phyloP scores from a whole-genome alignment of 345 rosid genomes.

The Citrus inodora region DNA sequence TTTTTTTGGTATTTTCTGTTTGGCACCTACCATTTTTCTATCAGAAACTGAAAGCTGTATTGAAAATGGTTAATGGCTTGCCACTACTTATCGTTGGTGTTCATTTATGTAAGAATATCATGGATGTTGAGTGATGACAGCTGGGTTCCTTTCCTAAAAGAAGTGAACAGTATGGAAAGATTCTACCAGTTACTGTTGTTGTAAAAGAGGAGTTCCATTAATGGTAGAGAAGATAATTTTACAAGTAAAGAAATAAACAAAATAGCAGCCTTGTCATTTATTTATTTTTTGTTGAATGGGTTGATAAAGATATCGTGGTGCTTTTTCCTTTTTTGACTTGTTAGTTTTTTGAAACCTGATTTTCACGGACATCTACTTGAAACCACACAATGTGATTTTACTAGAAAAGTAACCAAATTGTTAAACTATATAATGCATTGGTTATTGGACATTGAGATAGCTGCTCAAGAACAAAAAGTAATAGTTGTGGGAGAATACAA shows the following conservation, averaged over 20 bases:
- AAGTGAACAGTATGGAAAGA: background rate
- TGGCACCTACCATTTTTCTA: background rate
- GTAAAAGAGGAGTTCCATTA: background rate
- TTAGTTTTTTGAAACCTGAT: background rate
- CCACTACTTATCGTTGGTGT: background rate
- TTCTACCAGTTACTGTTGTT: background rate
- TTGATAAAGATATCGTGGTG: background rate
- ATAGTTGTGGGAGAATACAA: background rate
- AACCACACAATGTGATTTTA: background rate
- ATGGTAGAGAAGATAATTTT: background rate
- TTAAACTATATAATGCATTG: background rate
- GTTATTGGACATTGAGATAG: background rate
- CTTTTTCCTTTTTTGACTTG: background rate
- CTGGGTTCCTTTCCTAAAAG: background rate
- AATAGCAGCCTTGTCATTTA: background rate
- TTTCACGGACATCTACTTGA: background rate
- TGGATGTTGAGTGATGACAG: background rate
- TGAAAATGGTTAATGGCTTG: background rate
- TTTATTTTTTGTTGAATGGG: background rate
- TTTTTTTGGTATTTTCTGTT: background rate
- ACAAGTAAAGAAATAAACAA: background rate
- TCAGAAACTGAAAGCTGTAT: too few relatives aligned
- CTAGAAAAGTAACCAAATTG: background rate
- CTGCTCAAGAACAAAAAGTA: background rate
- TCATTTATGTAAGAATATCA: background rate